Evolutionary conservation across 2,329 filamentous ascomycete genomes (phyloP).

Genomic region (Fusarium sp.): DNA sequence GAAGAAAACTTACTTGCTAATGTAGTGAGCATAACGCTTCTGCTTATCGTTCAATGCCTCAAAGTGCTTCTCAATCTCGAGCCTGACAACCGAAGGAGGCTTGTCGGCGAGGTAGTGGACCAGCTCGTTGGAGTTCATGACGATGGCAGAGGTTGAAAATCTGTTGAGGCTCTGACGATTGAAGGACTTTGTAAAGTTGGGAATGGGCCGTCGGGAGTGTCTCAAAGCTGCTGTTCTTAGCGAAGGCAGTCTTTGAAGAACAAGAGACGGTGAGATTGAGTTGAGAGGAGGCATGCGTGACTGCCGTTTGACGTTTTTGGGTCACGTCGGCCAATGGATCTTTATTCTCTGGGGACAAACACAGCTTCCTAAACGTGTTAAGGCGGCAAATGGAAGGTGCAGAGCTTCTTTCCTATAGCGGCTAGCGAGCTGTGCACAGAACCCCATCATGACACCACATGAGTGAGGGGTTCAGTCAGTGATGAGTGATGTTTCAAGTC

Average conservation of each 20-base stretch:
- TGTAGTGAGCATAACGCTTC: constrained; percentile 91
- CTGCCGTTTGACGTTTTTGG: constrained; percentile 33
- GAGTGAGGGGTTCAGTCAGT: constrained; percentile 7
- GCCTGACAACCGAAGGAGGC: constrained; percentile 85
- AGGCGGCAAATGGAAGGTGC: constrained; percentile 19
- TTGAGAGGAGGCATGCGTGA: constrained; percentile 48
- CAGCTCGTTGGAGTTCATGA: constrained; percentile 69
- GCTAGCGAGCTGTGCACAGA: constrained; percentile 25
- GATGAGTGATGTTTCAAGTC: not conserved
- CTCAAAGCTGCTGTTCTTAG: constrained; percentile 48
- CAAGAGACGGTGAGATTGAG: constrained; percentile 49
- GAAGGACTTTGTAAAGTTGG: constrained; percentile 41
- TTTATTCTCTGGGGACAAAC: constrained; percentile 38
- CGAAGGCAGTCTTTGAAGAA: constrained; percentile 51
- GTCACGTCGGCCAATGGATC: constrained; percentile 39
- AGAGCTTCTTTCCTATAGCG: constrained; percentile 26
- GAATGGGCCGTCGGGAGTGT: constrained; percentile 38
- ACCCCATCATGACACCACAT: constrained; percentile 23
- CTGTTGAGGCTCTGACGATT: constrained; percentile 41
- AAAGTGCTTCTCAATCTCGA: constrained; percentile 94
- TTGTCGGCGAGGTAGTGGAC: constrained; percentile 89
- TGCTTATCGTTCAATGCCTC: constrained; percentile 78
- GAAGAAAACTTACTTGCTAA: constrained; percentile 72
- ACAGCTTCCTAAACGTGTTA: constrained; percentile 44
- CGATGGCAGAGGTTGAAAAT: constrained; percentile 51